Evolutionary conservation across 345 rosid species (phyloP).

Genomic region (Toxicodendron radicans): DNA sequence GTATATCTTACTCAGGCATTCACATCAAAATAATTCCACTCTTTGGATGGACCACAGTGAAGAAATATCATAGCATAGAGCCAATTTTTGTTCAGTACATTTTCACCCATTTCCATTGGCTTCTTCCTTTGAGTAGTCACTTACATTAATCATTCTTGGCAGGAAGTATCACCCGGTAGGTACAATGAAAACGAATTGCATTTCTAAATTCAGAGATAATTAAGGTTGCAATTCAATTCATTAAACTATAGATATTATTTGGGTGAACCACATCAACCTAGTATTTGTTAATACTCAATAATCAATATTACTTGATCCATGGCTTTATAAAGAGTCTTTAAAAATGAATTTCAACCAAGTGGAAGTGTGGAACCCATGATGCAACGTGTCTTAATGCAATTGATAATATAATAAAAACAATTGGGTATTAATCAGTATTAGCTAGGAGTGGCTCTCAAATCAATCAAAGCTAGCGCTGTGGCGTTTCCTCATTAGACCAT

Average conservation of each 20-base stretch:
- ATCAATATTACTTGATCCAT: too few species aligned
- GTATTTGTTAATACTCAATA: neutral
- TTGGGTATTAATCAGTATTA: neutral
- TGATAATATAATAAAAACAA: constrained; percentile 5
- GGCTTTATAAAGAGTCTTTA: constrained; percentile 4
- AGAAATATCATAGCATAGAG: neutral
- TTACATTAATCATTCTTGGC: neutral
- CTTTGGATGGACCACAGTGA: constrained; percentile 15
- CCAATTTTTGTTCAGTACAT: constrained; percentile 13
- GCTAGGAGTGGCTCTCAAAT: constrained; percentile 5
- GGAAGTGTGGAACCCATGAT: constrained; percentile 39
- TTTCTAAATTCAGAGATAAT: neutral
- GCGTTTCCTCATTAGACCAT: constrained; percentile 28
- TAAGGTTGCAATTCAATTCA: neutral
- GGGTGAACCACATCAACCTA: neutral
- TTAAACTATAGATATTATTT: neutral
- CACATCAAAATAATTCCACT: neutral
- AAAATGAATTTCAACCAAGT: constrained; percentile 11
- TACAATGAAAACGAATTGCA: neutral
- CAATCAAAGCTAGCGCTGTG: constrained; percentile 24
- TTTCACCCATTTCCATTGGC: constrained; percentile 14
- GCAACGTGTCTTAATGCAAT: constrained; percentile 32
- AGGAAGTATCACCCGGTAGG: neutral
- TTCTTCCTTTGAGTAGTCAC: neutral
- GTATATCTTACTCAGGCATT: neutral